phyloP scores from a whole-genome alignment of 805 yeast species.

The Barnettozyma californica region DNA sequence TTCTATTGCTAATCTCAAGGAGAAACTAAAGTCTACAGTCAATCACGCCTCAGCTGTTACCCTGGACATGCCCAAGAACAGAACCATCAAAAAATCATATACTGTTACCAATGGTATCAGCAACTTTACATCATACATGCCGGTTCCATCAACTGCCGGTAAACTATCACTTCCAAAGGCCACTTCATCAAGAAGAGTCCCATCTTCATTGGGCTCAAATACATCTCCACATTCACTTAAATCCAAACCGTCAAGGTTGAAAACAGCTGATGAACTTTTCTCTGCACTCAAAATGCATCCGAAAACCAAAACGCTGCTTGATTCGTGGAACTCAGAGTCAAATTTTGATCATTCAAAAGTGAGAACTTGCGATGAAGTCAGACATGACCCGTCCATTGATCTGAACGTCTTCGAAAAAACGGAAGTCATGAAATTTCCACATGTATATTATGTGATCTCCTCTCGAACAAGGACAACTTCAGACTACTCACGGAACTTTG shows the following conservation, averaged over 20 bases:
- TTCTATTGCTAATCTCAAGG: conserved; percentile 11
- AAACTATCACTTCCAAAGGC: conserved; percentile 4
- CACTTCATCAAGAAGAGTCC: neutral
- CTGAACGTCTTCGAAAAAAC: conserved; percentile 56
- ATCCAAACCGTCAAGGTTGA: conserved; percentile 3
- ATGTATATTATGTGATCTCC: conserved; percentile 47
- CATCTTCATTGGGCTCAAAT: neutral
- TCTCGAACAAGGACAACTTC: conserved; percentile 4
- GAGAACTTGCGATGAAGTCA: conserved; percentile 5
- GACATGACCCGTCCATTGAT: conserved; percentile 4
- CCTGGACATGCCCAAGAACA: conserved; percentile 13
- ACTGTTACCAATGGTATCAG: conserved; percentile 17
- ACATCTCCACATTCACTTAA: neutral
- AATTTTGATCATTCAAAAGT: neutral
- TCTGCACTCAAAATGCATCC: conserved; percentile 8
- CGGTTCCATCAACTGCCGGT: conserved; percentile 2
- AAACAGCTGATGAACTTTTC: conserved; percentile 6
- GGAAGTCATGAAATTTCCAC: conserved; percentile 46
- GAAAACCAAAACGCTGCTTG: conserved; percentile 12
- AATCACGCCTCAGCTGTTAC: neutral
- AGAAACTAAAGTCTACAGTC: neutral
- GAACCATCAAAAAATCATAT: conserved; percentile 17
- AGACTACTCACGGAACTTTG: conserved; percentile 30
- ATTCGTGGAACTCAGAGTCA: conserved; percentile 5
- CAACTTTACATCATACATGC: conserved; percentile 7